Base-by-base conservation (phyloP, 345 rosid species). In the Gynandropsis gynandra region DNA sequence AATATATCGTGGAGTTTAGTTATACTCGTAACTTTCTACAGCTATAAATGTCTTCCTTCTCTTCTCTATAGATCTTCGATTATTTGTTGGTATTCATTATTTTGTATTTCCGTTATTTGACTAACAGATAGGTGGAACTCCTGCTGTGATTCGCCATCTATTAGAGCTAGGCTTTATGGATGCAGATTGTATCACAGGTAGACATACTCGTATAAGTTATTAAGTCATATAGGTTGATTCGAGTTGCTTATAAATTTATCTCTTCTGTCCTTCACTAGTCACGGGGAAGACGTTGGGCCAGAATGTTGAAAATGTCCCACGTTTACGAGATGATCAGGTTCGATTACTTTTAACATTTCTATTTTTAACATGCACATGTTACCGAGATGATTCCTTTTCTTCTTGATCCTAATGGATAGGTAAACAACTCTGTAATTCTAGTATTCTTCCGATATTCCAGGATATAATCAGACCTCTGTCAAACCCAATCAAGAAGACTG, bases 271-370 rank as follows among this genome's bases (percentile, higher is more conserved):
- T 34, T 41, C 40, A 64, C 51, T 58, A 92, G 97, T 92, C 34
- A 88, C 99, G 17, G 97, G 97, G 62, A 90, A 83, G 77, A 85
- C 97, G 29, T 62, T 88, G 72, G 94, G 88, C 51, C 94, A 92
- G 73, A 88, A 88, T 61, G 68, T 79, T 39, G 61, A 63, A 68
- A 65, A 54, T 48, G 84, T 83, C 64, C 90, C 97, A 29, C 56
- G 57, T 51, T 77, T 92, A 68, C 39, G 85, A 29, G 81, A 83
- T 64, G 86, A 80, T 16, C 99, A 92, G 94, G 99, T 92, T 46
- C 1, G 65, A 20, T 59, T 29, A 0, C 13, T 49, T 50, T 10
- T 52, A 40, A n/a, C 42, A 20, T 40, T 64, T 15, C 8, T 20
- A 52, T 43, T 7, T 41, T 50, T 56, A 6, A n/a, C n/a, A n/a